Evolutionary conservation across 108 stramenopile genomes (phyloP).

Genomic region (Mayamaea pseudoterrestris): DNA sequence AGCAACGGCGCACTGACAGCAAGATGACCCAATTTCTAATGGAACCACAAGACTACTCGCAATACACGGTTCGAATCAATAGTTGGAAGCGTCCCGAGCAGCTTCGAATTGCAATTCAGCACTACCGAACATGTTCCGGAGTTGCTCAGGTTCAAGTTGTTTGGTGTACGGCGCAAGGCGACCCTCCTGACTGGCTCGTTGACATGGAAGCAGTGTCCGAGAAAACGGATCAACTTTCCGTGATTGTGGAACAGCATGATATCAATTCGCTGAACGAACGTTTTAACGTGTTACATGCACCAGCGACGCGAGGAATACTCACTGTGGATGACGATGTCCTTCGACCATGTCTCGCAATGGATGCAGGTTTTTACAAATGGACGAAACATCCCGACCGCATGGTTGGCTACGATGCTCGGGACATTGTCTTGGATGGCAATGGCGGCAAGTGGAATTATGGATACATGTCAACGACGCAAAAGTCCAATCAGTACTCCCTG

Average conservation of each 20-base stretch:
- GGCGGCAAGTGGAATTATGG: constrained; percentile 52
- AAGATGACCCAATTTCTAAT: no score
- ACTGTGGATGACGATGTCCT: constrained; percentile 78
- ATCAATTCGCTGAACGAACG: constrained; percentile 71
- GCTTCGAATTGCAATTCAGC: constrained; percentile 30
- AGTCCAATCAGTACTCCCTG: constrained; percentile 51
- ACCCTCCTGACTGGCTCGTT: constrained; percentile 14
- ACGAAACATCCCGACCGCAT: constrained; percentile 60
- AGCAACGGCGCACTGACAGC: no score
- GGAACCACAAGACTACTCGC: constrained; percentile 33
- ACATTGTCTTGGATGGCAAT: constrained; percentile 17
- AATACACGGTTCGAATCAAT: constrained; percentile 68
- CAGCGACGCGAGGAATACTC: constrained; percentile 62
- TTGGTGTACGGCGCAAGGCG: constrained; percentile 41
- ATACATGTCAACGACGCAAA: constrained; percentile 50
- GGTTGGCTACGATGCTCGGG: constrained; percentile 68
- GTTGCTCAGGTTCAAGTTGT: constrained; percentile 58
- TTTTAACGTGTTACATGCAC: constrained; percentile 35
- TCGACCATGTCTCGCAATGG: constrained; percentile 69
- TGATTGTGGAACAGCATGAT: constrained; percentile 52
- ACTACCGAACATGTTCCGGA: constrained; percentile 41
- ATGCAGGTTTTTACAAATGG: constrained; percentile 75
- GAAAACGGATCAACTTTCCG: no score
- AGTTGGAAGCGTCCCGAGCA: constrained; percentile 61
- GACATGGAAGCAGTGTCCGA: constrained; percentile 10